Base-by-base conservation (phyloP, 106 monocot genomes). In the Gastrodia elata region DNA sequence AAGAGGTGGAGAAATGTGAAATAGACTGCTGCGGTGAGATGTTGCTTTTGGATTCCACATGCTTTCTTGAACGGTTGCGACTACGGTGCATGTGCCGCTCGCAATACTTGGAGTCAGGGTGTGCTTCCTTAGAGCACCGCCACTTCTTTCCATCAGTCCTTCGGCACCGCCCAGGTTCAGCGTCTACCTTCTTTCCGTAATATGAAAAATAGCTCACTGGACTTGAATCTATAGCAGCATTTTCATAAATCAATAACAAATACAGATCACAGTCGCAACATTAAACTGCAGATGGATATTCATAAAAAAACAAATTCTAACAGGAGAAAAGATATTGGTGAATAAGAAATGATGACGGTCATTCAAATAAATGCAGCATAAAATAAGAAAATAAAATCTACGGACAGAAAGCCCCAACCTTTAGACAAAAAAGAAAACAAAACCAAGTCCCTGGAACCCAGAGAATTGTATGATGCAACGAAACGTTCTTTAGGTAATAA, bases 61-160 rank as follows among this genome's bases (percentile, higher is more conserved):
- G 86, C 82, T 86, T 86, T 91, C 91, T 87, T 87, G 91, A 87
- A 87, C 91, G 91, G 48, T 84, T 79, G 59, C 85, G 82, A 70
- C 91, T 82, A 7, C 91, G 79, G 52, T 87, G 87, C 76, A 91
- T 84, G 76, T 87, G 87, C 14, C 85, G 79, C 78, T 91, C 87
- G 77, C 90, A 87, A 80, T 87, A 91, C 78, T 85, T 87, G 43
- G 84, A 82, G 69, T 87, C 87, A 8, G 84, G 84, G 26, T 77
- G 74, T 2, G 83, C 91, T n/a, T 87, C 87, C 43, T 76, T 86
- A 4, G 82, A 71, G 83, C 86, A 87, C 42, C 86, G 73, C 86
- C 86, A 87, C 59, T 87, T 87, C 86, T 87, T 87, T 11, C 86
- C 86, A 25, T 87, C 86, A 5, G 86, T 87, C 72, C 86, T 73